Base-by-base conservation (phyloP, 306 rosid species). In the Sindora glabra region DNA sequence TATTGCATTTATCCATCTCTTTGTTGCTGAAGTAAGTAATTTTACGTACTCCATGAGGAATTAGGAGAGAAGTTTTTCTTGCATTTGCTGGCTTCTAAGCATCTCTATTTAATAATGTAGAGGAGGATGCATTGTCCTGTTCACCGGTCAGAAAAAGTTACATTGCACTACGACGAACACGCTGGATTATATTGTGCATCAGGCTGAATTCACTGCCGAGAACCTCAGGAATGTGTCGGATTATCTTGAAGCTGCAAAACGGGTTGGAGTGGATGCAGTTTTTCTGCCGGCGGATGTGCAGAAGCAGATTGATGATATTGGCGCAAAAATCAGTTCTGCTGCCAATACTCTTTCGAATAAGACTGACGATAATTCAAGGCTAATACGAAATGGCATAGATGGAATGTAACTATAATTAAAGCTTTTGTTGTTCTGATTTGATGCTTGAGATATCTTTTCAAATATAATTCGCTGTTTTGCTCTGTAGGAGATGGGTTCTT, bases 401-500 rank as follows among this genome's bases (percentile, higher is more conserved):
- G 38, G 13, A 65, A 42, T 73, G 86, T 76, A 13, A 61, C 71
- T 26, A 24, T 2, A n/a, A n/a, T n/a, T n/a, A 23, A 29, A 3
- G 5, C 39, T 8, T n/a, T n/a, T 32, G 41, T 40, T 48, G 42
- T 51, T 4, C 59, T 32, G 7, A 11, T 29, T 13, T 38, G 1
- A 0, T 16, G 30, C 38, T 36, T 10, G 2, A 46, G 40, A 5
- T 63, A 13, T 23, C 42, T 11, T 26, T 39, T 48, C 10, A 48
- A 29, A 52, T 16, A 77, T n/a, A n/a, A 4, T 33, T 6, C 2
- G 33, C 8, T 23, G 22, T 26, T 73, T 0, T 52, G 53, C 9
- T 38, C 2, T 63, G 74, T 68, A 91, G 97, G 80, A 77, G 83
- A 58, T 37, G 74, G 71, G 67, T 80, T 5, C 92, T 91, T 30